phyloP scores from a whole-genome alignment of 2,329 filamentous ascomycete species.

The Xylariaceae sp. region DNA sequence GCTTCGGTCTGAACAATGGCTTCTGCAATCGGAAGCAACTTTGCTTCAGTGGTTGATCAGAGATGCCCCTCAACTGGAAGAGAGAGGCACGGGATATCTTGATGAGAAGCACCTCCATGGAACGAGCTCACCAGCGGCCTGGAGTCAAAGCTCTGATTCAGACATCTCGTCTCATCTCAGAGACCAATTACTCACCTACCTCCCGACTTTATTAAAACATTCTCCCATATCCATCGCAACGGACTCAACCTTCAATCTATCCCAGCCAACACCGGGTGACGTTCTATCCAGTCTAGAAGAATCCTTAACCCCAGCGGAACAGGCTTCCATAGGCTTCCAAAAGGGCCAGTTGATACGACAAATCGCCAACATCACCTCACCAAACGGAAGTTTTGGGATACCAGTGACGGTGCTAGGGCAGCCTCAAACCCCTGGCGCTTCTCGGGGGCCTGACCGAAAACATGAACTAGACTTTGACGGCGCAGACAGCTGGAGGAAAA shows the following conservation, averaged over 20 bases:
- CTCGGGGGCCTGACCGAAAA: constrained; percentile 1
- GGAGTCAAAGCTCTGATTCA: not conserved
- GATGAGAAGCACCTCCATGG: not conserved
- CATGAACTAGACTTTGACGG: constrained; percentile 22
- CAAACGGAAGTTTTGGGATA: constrained; percentile 46
- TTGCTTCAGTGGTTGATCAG: constrained; percentile 42
- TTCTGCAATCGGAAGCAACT: constrained; percentile 41
- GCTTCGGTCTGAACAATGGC: constrained; percentile 43
- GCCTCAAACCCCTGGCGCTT: constrained; percentile 10
- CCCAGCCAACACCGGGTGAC: constrained; percentile 35
- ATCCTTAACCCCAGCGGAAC: constrained; percentile 35
- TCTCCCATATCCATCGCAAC: constrained; percentile 29
- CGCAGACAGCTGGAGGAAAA: constrained; percentile 47
- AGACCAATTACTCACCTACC: constrained; percentile 28
- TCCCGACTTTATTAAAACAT: constrained; percentile 40
- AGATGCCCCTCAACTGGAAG: constrained; percentile 14
- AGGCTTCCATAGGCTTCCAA: constrained; percentile 41
- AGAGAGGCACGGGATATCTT: not conserved
- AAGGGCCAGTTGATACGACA: constrained; percentile 42
- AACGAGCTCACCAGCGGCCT: not conserved
- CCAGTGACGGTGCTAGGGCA: constrained; percentile 34
- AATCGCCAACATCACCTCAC: constrained; percentile 41
- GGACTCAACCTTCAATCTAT: constrained; percentile 41
- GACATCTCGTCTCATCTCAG: constrained; percentile 12
- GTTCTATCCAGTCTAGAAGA: constrained; percentile 35